Conservation (phyloP, 2,329 filamentous ascomycete species). For the Metarhizium sp. region DNA sequence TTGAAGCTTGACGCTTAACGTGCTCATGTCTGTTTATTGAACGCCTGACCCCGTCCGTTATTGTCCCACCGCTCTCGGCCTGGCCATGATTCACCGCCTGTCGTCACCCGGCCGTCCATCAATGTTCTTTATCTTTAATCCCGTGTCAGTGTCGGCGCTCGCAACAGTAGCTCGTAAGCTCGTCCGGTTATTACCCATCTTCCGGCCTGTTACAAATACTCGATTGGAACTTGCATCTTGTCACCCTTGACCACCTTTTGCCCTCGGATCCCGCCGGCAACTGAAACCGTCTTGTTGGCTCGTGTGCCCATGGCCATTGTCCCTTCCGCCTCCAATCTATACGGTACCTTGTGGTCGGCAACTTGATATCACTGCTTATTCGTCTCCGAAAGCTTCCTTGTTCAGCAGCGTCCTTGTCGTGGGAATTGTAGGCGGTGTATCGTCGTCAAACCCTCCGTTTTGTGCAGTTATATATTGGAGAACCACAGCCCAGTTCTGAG, state of each 20-base stretch:
- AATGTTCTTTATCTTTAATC: neutral
- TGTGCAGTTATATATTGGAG: conserved; percentile 8
- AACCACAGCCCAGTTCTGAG: conserved; percentile 15
- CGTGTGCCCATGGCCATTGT: neutral
- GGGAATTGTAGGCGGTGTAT: neutral
- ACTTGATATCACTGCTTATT: neutral
- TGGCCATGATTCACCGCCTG: conserved; percentile 2
- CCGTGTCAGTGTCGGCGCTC: neutral
- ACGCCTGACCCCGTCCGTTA: neutral
- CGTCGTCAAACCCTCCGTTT: neutral
- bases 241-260: too few species aligned
- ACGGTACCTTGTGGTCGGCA: neutral
- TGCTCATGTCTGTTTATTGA: too few species aligned
- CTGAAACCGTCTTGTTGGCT: neutral
- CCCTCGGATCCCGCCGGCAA: neutral
- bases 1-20: too few species aligned
- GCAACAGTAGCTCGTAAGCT: neutral
- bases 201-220: neutral
- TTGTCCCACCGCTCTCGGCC: neutral
- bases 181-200: neutral
- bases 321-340: too few species aligned
- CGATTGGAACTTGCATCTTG: neutral
- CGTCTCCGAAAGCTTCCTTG: neutral
- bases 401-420: neutral
- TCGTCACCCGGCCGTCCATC: neutral